These are phyloP conservation scores for Microbotryomycetes sp. DNA, from an alignment of 1,284 basidiomycete species.

Conservation along the genomic window DNA sequence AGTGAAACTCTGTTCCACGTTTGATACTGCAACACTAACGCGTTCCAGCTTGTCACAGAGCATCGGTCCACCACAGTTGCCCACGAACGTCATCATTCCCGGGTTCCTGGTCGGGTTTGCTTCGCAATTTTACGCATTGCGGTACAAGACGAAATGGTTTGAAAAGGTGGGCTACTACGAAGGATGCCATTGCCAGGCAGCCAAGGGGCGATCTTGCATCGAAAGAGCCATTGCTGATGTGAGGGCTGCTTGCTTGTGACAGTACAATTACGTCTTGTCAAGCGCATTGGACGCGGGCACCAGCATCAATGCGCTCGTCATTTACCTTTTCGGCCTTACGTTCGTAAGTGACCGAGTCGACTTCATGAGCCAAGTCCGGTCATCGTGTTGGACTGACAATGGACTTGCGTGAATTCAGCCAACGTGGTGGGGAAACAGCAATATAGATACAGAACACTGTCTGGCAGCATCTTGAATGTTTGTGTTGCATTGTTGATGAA, in stretches of 20 bases:
- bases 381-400: neutral
- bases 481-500: neutral
- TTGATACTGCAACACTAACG: too few species aligned
- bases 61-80: slow-evolving; percentile 38
- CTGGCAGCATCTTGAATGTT: slow-evolving; percentile 16
- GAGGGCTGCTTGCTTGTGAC: neutral
- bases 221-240: neutral
- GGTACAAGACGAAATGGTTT: slow-evolving; percentile 37
- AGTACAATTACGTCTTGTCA: slow-evolving; percentile 34
- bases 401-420: neutral
- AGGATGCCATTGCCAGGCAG: slow-evolving; percentile 13
- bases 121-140: slow-evolving; percentile 37
- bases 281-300: slow-evolving; percentile 38
- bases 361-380: neutral
- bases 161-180: slow-evolving; percentile 31
- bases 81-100: slow-evolving; percentile 38
- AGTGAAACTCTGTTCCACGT: neutral
- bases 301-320: slow-evolving; percentile 36
- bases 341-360: slow-evolving; percentile 4
- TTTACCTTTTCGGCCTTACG: slow-evolving; percentile 35
- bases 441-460: slow-evolving; percentile 36
- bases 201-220: too few species aligned
- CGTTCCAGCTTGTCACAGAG: neutral
- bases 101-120: slow-evolving; percentile 37
- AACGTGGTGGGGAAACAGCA: slow-evolving; percentile 35